A percentile compares a stretch with the other conserved stretches of the same genome.
phyloP scores from a whole-genome alignment of 192 early-diverging fungal species.

The Coemansia erecta region DNA sequence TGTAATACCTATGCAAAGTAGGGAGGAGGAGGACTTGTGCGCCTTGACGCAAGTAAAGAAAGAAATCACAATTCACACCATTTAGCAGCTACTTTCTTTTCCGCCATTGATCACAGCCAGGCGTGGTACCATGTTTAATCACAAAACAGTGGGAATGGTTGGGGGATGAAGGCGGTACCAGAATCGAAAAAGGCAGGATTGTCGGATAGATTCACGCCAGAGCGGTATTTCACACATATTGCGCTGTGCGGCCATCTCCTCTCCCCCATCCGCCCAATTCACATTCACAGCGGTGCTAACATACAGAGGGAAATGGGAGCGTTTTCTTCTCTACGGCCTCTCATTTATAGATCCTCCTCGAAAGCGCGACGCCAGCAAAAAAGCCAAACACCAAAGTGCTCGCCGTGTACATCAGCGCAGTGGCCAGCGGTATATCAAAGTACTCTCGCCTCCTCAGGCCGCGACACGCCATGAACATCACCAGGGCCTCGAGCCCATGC shows the following conservation, averaged over 20 bases:
- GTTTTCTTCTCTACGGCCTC: too few relatives aligned
- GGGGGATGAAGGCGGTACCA: not conserved
- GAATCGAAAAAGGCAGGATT: not conserved
- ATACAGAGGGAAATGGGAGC: too few relatives aligned
- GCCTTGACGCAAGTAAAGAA: too few relatives aligned
- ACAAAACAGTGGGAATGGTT: constrained; percentile 6
- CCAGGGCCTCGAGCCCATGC: not conserved
- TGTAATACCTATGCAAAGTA: too few relatives aligned
- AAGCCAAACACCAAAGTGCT: constrained; percentile 10
- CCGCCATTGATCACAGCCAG: not conserved
- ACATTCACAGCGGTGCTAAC: too few relatives aligned
- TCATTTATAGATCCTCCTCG: not conserved
- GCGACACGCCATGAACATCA: constrained; percentile 8
- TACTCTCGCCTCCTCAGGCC: not conserved
- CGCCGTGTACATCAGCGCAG: not conserved
- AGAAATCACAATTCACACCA: too few relatives aligned
- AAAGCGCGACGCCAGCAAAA: constrained; percentile 1
- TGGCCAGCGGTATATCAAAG: not conserved
- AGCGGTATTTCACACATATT: not conserved
- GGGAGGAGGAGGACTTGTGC: too few relatives aligned
- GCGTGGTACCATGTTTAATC: constrained; percentile 5
- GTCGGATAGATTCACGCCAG: not conserved
- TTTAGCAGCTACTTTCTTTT: constrained; percentile 1
- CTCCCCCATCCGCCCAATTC: too few relatives aligned
- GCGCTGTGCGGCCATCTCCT: not conserved